Base-by-base conservation (phyloP, 441 rosid species). In the Hura crepitans region DNA sequence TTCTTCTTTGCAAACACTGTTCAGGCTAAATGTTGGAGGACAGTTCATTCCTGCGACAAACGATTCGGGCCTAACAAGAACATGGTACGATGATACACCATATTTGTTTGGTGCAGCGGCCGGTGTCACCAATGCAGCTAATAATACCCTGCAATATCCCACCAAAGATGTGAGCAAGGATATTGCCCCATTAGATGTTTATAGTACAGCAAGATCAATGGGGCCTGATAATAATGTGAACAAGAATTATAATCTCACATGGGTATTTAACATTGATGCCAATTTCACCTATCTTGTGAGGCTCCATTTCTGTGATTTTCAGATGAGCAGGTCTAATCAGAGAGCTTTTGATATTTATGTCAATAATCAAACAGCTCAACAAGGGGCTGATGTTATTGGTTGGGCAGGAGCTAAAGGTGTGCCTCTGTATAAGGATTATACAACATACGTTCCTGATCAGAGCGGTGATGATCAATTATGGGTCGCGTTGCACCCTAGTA, bases 231-330 rank as follows among this genome's bases (percentile, higher is more conserved):
- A 58, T 15, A 14, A 74, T 0, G 30, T 85, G 51, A 89, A 89
- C 62, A 3, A 47, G 72, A 81, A 83, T 54, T 85, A 66, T 72
- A 91, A 91, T 67, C 78, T 91, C 12, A 87, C 94, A 49, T 91
- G 97, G 97, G 22, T 70, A 27, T 85, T 91, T 57, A 84, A 77
- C 27, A 80, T 80, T 59, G 91, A 91, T 69, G 72, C 81, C 0
- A 85, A 82, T 69, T 91, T 87, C 56, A 82, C 84, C 0, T 91
- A 91, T 53, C 50, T 82, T 15, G 39, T 84, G 20, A 86, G 97
- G 78, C 75, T 89, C 25, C 93, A 91, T 82, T 89, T 87, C 74
- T 85, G 87, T n/a, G 93, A 89, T n/a, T 76, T 75, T 71, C 50
- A 59, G 66, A 30, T 68, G 30, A 42, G 56, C 0, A 87, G 60